Base-by-base conservation (phyloP, 2,329 filamentous ascomycete species). In the Monosporascus sp. region DNA sequence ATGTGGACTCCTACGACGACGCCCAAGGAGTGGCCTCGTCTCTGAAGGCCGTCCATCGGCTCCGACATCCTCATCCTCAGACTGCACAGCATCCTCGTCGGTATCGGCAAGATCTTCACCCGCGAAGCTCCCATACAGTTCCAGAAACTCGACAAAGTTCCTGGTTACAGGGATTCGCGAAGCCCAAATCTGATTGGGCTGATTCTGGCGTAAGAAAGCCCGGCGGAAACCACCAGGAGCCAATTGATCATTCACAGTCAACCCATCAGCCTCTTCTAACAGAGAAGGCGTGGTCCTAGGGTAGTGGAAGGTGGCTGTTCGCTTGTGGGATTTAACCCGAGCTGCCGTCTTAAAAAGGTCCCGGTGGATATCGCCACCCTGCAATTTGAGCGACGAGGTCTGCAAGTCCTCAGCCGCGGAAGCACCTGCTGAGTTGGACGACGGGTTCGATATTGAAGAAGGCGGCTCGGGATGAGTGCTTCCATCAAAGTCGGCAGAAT, bases 291-390 rank as follows among this genome's bases (percentile, higher is more conserved):
- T 66, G 1, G 24, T 15, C 42, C 14, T 14, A 22, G 78, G 73
- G 58, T 82, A 73, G 48, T 87, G 85, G 62, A 90, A 90, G 0
- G 86, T 90, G 50, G 80, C 79, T 17, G 88, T 76, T 56, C 88
- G 80, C 62, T 73, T 59, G 72, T 74, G 66, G 69, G 72, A 61
- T 63, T 79, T 68, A 67, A 69, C 71, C 39, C 82, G 76, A 17
- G 84, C 82, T 56, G 85, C 83, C 61, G 90, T 84, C 65, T 83
- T 87, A 77, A 88, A 92, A 36, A 92, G 79, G 62, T 89, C 86
- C 36, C 88, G 84, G 65, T 91, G 88, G 22, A 92, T 86, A 62
- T 92, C 88, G 41, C 88, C 88, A 49, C 88, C 88, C 63, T 88
- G 87, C 3, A 91, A 75, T 54, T 76, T 82, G 50, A 91, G 73